Evolutionary conservation across 768 basidiomycete species (phyloP), one percentile per base, ranked within the genome.

Genomic region (Calocybe indica): DNA sequence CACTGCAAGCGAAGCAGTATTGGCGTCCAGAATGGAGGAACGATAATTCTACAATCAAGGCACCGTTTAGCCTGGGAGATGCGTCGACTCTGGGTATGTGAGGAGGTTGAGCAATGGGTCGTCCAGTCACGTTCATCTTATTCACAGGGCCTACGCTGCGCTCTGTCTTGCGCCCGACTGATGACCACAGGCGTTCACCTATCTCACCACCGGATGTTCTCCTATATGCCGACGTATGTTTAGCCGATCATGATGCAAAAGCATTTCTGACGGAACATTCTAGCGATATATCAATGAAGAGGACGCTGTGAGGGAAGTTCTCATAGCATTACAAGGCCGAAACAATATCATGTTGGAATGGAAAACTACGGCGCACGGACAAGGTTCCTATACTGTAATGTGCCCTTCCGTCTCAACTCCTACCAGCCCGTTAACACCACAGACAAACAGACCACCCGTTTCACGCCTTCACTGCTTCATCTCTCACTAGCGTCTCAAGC

Each of bases 271-370:
- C 22, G 4, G 22, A 22, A 7, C 37, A 14, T 29, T 6, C 5
- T 22, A 89, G 85, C 78, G 62, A 61, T 84, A 84, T 51, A 85
- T 91, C 22, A 62, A 80, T 44, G 90, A 92, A 63, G 74, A 80
- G 43, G 83, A 90, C 53, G 81, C 83, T 35, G 83, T 89, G 5
- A 76, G 89, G 3, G 90, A 92, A 55, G 69, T 89, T 2, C 68
- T 91, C 9, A 84, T 88, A 62, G 78, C 78, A 30, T 65, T 91
- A 5, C 88, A 91, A 71, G 89, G 90, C 0, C 73, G 75, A 45
- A 74, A 70, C 41, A 88, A 83, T 52, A 65, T 83, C 35, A 62
- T 88, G 54, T 62, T 87, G 6, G 48, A 54, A 9, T 69, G 70
- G 66, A 55, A 61, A 32, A 57, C 68, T 30, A 62, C 58, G 13